Evolutionary conservation across 257 asterid species (phyloP).

Genomic region (Ophiorrhiza pumila): DNA sequence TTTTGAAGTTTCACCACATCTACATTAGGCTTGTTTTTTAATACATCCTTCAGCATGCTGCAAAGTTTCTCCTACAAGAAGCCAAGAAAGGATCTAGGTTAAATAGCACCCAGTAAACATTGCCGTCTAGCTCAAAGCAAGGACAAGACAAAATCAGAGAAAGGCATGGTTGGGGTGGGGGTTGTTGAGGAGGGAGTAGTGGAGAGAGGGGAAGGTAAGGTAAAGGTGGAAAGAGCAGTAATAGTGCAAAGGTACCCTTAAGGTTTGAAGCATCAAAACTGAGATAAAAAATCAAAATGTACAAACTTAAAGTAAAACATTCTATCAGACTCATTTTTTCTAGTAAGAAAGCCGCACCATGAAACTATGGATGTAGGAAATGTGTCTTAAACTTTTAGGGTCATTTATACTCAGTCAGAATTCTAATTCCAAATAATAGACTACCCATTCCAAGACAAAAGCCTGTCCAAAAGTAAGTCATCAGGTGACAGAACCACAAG

Average conservation of each 20-base stretch:
- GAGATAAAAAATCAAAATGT: too few relatives aligned
- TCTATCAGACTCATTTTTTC: not conserved
- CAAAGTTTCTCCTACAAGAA: conserved; percentile 84
- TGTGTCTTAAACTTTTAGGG: too few relatives aligned
- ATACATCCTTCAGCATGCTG: conserved; percentile 92
- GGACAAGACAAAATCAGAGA: not conserved
- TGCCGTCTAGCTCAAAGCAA: conserved; percentile 4
- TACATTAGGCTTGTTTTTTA: conserved; percentile 66
- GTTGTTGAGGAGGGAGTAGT: too few relatives aligned
- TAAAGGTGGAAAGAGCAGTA: too few relatives aligned
- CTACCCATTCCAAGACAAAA: not conserved
- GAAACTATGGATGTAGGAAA: not conserved
- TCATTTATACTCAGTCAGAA: not conserved
- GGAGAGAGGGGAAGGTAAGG: too few relatives aligned
- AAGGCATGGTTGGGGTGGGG: too few relatives aligned
- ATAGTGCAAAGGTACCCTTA: not conserved
- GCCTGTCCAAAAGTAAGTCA: not conserved
- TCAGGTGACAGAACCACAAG: not conserved
- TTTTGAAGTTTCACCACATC: conserved; percentile 99
- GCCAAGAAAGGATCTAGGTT: not conserved
- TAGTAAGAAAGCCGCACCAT: not conserved
- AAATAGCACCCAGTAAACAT: not conserved
- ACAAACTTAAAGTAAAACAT: not conserved
- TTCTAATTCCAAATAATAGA: not conserved
- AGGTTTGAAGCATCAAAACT: not conserved